Evolutionary conservation across 208 protist genomes (phyloP).

Genomic region (Lotmaria passim): DNA sequence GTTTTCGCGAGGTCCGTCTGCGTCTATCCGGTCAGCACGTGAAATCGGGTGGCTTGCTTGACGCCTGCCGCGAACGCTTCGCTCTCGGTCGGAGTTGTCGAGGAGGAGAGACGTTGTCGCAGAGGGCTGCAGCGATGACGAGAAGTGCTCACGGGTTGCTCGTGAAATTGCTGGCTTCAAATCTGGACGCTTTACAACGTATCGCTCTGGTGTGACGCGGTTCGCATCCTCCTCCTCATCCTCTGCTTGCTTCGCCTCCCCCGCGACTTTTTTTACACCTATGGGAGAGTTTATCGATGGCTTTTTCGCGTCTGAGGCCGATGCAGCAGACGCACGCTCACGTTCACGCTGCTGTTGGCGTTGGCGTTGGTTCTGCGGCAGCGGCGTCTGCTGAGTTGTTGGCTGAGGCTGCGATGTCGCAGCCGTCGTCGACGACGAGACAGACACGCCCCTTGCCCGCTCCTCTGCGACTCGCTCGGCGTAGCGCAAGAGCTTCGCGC

Average conservation of each 20-base stretch:
- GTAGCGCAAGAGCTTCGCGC: constrained; percentile 31
- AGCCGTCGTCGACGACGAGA: not conserved
- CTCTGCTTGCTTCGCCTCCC: too few relatives aligned
- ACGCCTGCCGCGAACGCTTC: not conserved
- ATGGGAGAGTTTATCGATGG: too few relatives aligned
- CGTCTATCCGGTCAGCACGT: not conserved
- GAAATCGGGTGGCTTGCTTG: not conserved
- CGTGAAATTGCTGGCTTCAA: not conserved
- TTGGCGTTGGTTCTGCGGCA: not conserved
- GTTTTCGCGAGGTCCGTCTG: not conserved
- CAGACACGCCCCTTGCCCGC: not conserved
- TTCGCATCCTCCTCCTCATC: constrained; percentile 3
- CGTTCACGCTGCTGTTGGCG: not conserved
- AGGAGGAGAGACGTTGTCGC: not conserved
- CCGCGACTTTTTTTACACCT: too few relatives aligned
- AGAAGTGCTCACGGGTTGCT: not conserved
- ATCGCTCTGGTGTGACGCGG: constrained; percentile 29
- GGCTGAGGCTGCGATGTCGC: not conserved
- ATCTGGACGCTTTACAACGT: not conserved
- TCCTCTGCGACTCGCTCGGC: constrained; percentile 24
- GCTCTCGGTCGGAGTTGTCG: not conserved
- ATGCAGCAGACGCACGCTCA: not conserved
- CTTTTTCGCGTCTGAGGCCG: not conserved
- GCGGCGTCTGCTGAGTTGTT: not conserved
- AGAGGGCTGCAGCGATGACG: not conserved